A percentile compares a stretch with the other conserved stretches of the same genome.
Evolutionary conservation across 202 grass and related monocot genomes (phyloP).

Genomic region (Musa balbisiana): DNA sequence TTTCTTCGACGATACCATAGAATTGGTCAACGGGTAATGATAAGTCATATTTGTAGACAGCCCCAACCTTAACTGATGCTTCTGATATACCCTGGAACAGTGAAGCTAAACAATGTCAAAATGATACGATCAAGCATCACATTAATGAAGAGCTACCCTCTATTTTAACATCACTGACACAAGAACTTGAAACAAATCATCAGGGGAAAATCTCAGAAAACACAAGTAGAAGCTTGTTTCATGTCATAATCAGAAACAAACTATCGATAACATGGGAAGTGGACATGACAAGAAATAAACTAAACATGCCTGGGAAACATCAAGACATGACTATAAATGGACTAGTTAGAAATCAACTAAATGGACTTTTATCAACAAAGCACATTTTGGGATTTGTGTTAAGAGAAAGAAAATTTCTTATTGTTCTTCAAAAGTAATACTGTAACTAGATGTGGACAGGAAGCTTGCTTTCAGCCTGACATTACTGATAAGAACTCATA

Average conservation of each 20-base stretch:
- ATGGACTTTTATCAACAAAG: not conserved
- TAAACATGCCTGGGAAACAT: not conserved
- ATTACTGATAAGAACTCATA: too few relatives aligned
- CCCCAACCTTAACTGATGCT: slow-evolving; percentile 76
- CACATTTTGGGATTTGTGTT: too few relatives aligned
- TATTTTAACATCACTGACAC: too few relatives aligned
- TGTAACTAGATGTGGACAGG: too few relatives aligned
- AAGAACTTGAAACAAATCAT: too few relatives aligned
- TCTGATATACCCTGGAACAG: slow-evolving; percentile 80
- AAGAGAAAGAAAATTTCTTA: too few relatives aligned
- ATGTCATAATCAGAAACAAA: not conserved
- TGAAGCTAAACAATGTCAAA: not conserved
- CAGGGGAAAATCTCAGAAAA: too few relatives aligned
- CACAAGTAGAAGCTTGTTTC: not conserved
- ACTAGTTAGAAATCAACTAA: not conserved
- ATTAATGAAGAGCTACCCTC: not conserved
- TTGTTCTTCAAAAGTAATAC: too few relatives aligned
- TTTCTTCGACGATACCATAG: slow-evolving; percentile 92
- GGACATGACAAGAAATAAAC: not conserved
- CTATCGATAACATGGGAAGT: not conserved
- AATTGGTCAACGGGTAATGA: slow-evolving; percentile 80
- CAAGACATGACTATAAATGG: not conserved
- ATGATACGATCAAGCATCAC: not conserved
- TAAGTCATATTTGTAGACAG: slow-evolving; percentile 93
- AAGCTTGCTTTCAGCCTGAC: too few relatives aligned